Percentiles rank a stretch among this genome's conserved stretches.
Evolutionary conservation across 345 rosid genomes (phyloP).

Genomic region (Pugionium dolabratum): DNA sequence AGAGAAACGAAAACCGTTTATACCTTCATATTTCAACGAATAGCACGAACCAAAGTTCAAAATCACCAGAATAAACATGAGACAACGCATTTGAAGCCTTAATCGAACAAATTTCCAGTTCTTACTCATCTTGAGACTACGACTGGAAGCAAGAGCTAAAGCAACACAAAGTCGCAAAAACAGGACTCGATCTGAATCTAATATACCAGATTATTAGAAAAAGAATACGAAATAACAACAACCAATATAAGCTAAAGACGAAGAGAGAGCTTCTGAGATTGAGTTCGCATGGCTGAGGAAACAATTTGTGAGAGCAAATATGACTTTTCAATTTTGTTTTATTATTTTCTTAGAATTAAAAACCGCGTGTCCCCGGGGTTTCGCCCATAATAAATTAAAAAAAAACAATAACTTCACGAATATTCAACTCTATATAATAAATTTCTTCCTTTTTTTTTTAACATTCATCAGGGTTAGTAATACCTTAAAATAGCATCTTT

Average conservation of each 20-base stretch:
- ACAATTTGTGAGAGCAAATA: conserved; percentile 27
- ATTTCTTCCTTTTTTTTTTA: too few species aligned
- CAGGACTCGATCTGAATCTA: conserved; percentile 21
- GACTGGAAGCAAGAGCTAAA: neutral
- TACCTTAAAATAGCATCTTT: too few species aligned
- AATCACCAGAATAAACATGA: conserved; percentile 29
- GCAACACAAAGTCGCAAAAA: neutral
- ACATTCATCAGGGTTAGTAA: too few species aligned
- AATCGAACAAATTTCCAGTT: conserved; percentile 35
- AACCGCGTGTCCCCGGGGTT: conserved; percentile 42
- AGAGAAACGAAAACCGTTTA: neutral
- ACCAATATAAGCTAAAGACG: conserved; percentile 14
- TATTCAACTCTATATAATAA: too few species aligned
- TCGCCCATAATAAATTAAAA: conserved; percentile 29
- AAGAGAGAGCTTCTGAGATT: conserved; percentile 17
- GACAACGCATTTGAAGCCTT: conserved; percentile 16
- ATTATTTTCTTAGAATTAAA: neutral
- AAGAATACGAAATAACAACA: neutral
- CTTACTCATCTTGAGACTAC: conserved; percentile 25
- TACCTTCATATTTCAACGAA: conserved; percentile 30
- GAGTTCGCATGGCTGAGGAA: conserved; percentile 41
- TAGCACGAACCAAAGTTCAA: conserved; percentile 34
- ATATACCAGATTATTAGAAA: neutral
- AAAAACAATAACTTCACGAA: neutral
- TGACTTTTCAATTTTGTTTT: conserved; percentile 29